A percentile compares a stretch with the other conserved stretches of the same genome.
Conservation (phyloP, 495 filamentous ascomycete genomes). For the Choiromyces venosus region DNA sequence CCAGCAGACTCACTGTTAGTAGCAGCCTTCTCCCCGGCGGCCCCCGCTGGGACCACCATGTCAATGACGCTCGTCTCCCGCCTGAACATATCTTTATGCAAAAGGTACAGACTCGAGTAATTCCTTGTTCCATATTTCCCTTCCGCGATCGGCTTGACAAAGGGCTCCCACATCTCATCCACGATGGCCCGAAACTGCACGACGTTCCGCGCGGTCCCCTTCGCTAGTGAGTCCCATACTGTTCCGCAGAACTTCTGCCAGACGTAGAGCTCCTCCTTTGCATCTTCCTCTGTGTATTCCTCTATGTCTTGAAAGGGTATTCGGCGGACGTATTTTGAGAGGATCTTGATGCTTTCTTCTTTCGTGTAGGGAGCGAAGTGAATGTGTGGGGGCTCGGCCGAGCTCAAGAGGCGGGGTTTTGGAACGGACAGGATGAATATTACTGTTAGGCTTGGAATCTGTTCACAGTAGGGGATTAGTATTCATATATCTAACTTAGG, state of each 20-base stretch:
- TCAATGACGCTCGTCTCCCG: slow-evolving; percentile 50
- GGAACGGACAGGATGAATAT: slow-evolving; percentile 73
- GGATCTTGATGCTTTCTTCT: slow-evolving; percentile 66
- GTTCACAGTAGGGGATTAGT: slow-evolving; percentile 23
- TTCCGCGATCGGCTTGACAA: slow-evolving; percentile 59
- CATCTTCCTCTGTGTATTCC: slow-evolving; percentile 26
- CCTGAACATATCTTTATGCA: slow-evolving; percentile 42
- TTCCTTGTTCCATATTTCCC: slow-evolving; percentile 66
- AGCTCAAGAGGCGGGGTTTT: slow-evolving; percentile 63
- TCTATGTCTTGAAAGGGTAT: slow-evolving; percentile 29
- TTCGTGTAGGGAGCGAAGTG: slow-evolving; percentile 83
- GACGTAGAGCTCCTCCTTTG: slow-evolving; percentile 53
- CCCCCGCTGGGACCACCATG: slow-evolving; percentile 40
- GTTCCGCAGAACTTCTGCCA: slow-evolving; percentile 73
- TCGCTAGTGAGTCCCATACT: slow-evolving; percentile 66
- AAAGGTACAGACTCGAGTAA: slow-evolving; percentile 61
- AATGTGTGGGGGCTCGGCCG: slow-evolving; percentile 67
- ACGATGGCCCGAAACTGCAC: slow-evolving; percentile 55
- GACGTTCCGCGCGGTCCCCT: slow-evolving; percentile 60
- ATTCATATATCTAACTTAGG: background rate
- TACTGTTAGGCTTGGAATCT: slow-evolving; percentile 76
- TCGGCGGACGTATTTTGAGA: slow-evolving; percentile 51
- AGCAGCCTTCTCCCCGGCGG: slow-evolving; percentile 17
- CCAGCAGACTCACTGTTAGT: slow-evolving; percentile 15
- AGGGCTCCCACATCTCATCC: slow-evolving; percentile 61